Evolutionary conservation across 208 protist genomes (phyloP), one percentile per base, ranked within the genome.

Genomic region (Acanthamoeba royreba): DNA sequence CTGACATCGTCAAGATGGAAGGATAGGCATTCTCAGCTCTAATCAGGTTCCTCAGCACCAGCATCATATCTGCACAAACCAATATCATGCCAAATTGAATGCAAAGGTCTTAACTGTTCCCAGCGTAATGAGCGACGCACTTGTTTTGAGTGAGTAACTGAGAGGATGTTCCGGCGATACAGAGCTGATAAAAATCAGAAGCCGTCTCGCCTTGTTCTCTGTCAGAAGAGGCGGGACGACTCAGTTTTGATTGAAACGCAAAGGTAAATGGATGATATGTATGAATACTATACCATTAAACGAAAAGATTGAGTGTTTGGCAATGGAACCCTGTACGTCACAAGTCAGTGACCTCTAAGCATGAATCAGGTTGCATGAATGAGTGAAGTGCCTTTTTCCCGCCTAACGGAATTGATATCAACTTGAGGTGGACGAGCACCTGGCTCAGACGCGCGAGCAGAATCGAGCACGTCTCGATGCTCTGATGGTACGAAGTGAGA

Each of bases 401-500:
- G 11, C 3, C 5, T 4, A n/a, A 58, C 28, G 81, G n/a, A 42
- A 88, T 45, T 7, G 49, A 40, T 38, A 88, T 28, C 19, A 88
- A 46, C 45, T 61, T 88, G 15, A 55, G 45, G 25, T 42, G 45
- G 15, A 46, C 81, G 22, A 88, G 58, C 28, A 46, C 52, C 52
- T 88, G 81, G 8, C 81, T 88, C 28, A 88, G 81, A 13, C 52
- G 81, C 22, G 81, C 81, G 4, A 88, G 81, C 33, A 88, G 52
- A 19, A 42, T 61, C 11, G 52, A 53, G 52, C 81, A 88, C 42
- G 46, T 88, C 25, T 88, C 81, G 31, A 88, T 13, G 35, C 45
- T 61, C 81, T 88, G 33, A 22, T 31, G 5, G 17, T 28, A 83
- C n/a, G n/a, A n/a, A n/a, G n/a, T n/a, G n/a, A n/a, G n/a, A n/a